Conservation (phyloP, 2,329 filamentous ascomycete genomes). For the Penicillium glabrum region DNA sequence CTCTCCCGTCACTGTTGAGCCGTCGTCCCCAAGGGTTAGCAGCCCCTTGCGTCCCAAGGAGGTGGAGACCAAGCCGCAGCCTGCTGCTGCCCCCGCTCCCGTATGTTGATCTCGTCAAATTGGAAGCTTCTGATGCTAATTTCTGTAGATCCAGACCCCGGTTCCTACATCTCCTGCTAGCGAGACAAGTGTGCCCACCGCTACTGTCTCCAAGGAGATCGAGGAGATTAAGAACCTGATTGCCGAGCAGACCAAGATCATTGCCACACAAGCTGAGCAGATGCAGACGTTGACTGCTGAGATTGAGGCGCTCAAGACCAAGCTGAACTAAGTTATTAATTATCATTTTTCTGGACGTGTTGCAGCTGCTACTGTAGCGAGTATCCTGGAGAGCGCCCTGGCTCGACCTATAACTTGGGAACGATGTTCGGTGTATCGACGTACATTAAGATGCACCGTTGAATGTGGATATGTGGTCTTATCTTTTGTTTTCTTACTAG, state of each 20-base stretch:
- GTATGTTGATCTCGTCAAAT: not conserved
- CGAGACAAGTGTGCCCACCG: conserved; percentile 25
- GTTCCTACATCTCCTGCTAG: conserved; percentile 33
- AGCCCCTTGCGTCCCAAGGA: conserved; percentile 34
- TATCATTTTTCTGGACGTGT: not conserved
- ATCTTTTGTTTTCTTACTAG: conserved; percentile 18
- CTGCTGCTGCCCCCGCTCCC: conserved; percentile 1
- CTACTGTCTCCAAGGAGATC: conserved; percentile 63
- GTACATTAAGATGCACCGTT: conserved; percentile 13
- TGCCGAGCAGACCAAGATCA: conserved; percentile 73
- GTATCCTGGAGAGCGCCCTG: not conserved
- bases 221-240: conserved; percentile 76
- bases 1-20: conserved; percentile 18
- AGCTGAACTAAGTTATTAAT: conserved; percentile 51
- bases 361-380: conserved; percentile 4
- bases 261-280: conserved; percentile 74
- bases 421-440: conserved; percentile 11
- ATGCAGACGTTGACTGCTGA: conserved; percentile 69
- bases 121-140: not conserved
- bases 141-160: conserved; percentile 13
- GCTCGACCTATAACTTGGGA: not conserved
- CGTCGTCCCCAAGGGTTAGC: conserved; percentile 29
- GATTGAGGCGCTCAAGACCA: conserved; percentile 78
- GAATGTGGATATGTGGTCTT: conserved; percentile 23
- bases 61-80: conserved; percentile 22